Evolutionary conservation across 2,329 filamentous ascomycete genomes (phyloP), one percentile per base, ranked within the genome.

Genomic region (Lecanosticta acicola): DNA sequence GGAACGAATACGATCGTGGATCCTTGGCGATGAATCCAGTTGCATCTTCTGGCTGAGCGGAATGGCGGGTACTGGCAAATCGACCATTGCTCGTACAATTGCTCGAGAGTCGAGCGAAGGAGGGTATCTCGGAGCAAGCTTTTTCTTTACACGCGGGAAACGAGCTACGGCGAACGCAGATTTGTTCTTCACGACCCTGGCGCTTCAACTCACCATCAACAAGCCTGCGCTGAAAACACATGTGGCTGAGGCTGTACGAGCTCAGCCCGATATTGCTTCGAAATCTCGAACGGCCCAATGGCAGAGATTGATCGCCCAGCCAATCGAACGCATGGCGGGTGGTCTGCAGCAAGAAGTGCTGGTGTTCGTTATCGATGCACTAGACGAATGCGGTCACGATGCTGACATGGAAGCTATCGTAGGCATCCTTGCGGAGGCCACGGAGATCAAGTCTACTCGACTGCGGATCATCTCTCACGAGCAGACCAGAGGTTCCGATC

Each of bases 331-430:
- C n/a, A n/a, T n/a, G n/a, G n/a, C n/a, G n/a, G n/a, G n/a, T n/a
- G n/a, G n/a, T n/a, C n/a, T n/a, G n/a, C n/a, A n/a, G n/a, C n/a
- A n/a, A n/a, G n/a, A n/a, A n/a, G n/a, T n/a, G n/a, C n/a, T 50
- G 13, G 35, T 58, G 11, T 46, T 61, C 24, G 49, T 60, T 4
- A 53, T 60, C 21, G 58, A 66, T 51, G 63, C 64, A 2, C 56
- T 66, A 4, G 62, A 65, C 43, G 62, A 66, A 42, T 66, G 63
- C 43, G 59, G 63, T 8, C 24, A 11, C 7, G 50, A 55, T 10
- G 41, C 48, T 8, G 38, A 54, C 36, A 47, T 57, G 13, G 47
- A 24, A 32, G 42, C 21, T 3, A 48, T 56, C 10, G 17, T 61
- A 17, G 32, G 19, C 2, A 41, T 57, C 9, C 46, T 61, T 13